Conservation (phyloP, 208 protist genomes). For the Sergeia podlipaevii region DNA sequence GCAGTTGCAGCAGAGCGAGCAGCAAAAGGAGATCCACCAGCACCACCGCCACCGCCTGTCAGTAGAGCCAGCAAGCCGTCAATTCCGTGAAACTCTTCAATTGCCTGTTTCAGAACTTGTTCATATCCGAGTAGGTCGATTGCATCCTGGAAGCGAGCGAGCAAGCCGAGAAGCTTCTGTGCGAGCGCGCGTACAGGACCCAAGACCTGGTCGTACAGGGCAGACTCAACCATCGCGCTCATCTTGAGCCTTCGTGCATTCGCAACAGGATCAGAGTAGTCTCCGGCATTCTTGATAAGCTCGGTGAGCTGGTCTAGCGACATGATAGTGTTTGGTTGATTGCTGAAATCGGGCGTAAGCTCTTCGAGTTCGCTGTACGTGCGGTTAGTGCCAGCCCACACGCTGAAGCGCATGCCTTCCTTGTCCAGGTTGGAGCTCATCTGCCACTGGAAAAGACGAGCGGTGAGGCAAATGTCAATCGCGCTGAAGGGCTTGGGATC, state of each 20-base stretch:
- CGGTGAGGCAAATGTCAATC: conserved; percentile 14
- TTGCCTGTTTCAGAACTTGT: too few relatives aligned
- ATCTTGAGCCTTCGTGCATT: neutral
- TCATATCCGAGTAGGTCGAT: too few relatives aligned
- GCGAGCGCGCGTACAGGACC: neutral
- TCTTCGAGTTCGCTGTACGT: conserved; percentile 18
- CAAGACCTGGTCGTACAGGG: conserved; percentile 9
- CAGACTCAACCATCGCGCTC: neutral
- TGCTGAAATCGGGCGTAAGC: conserved; percentile 12
- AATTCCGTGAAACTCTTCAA: too few relatives aligned
- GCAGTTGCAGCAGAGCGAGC: too few relatives aligned
- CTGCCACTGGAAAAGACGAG: conserved; percentile 17
- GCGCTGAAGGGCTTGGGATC: conserved; percentile 20
- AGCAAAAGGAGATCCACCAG: too few relatives aligned
- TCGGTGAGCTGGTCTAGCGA: conserved; percentile 8
- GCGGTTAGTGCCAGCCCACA: conserved; percentile 6
- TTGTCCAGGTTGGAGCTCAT: conserved; percentile 11
- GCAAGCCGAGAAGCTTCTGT: neutral
- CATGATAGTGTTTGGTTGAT: conserved; percentile 11
- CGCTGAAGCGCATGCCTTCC: conserved; percentile 10
- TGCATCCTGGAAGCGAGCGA: too few relatives aligned
- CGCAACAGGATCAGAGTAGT: neutral
- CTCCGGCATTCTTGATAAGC: too few relatives aligned
- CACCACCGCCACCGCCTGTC: too few relatives aligned
- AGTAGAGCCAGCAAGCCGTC: too few relatives aligned